Conservation (phyloP, 768 basidiomycete genomes). For the Mycena capillaripes region DNA sequence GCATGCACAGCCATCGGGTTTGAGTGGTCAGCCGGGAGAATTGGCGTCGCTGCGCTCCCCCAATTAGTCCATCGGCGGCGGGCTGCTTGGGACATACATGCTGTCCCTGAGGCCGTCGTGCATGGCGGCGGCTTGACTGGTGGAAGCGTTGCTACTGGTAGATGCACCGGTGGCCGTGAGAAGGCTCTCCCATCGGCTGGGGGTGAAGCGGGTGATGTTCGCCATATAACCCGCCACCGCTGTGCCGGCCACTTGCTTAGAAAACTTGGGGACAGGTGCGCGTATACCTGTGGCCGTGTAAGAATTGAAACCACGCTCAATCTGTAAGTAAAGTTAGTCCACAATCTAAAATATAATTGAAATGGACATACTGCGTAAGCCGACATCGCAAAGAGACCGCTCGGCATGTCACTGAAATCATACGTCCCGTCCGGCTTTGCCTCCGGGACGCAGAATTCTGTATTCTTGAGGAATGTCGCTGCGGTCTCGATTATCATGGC, state of each 20-base stretch:
- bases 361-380: neutral
- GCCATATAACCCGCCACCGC: neutral
- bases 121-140: neutral
- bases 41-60: no score
- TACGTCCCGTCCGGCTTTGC: neutral
- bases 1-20: no score
- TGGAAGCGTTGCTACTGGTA: neutral
- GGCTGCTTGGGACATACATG: constrained; percentile 16
- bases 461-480: neutral
- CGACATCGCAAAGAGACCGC: neutral
- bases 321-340: neutral
- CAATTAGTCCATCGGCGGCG: no score
- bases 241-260: neutral
- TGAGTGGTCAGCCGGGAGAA: no score
- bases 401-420: neutral
- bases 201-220: neutral
- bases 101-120: neutral
- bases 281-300: neutral
- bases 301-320: neutral
- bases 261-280: neutral
- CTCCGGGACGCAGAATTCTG: neutral
- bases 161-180: neutral
- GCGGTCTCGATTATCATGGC: neutral
- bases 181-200: constrained; percentile 9
- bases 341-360: neutral